phyloP scores from a whole-genome alignment of 306 rosid genomes.

The barrel medic (Medicago truncatula) region MtrunA17r5.0-ANR NC_053049.1:32414001-32414500 shows the following conservation, averaged over 20 bases:
- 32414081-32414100: slow-evolving; percentile 48
- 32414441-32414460: not conserved
- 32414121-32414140: not conserved
- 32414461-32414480: not conserved
- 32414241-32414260: slow-evolving; percentile 98
- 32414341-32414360: slow-evolving; percentile 1
- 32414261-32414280: slow-evolving; percentile 33
- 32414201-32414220: slow-evolving; percentile 64
- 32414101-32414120: slow-evolving; percentile 23
- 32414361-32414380: not conserved
- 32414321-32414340: not conserved
- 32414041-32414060: slow-evolving; percentile 73
- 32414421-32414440: not conserved
- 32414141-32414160: slow-evolving; percentile 41
- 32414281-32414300: slow-evolving; percentile 18
- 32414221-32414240: slow-evolving; percentile 96
- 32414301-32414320: not conserved
- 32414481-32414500: not conserved
- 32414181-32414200: slow-evolving; percentile 84
- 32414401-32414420: not conserved
- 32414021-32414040: slow-evolving; percentile 88
- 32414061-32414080: slow-evolving; percentile 88
- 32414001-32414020: slow-evolving; percentile 63
- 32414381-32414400: not conserved
- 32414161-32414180: slow-evolving; percentile 85